Conservation (phyloP, 139 green algal species). For the Trebouxia sp. region DNA sequence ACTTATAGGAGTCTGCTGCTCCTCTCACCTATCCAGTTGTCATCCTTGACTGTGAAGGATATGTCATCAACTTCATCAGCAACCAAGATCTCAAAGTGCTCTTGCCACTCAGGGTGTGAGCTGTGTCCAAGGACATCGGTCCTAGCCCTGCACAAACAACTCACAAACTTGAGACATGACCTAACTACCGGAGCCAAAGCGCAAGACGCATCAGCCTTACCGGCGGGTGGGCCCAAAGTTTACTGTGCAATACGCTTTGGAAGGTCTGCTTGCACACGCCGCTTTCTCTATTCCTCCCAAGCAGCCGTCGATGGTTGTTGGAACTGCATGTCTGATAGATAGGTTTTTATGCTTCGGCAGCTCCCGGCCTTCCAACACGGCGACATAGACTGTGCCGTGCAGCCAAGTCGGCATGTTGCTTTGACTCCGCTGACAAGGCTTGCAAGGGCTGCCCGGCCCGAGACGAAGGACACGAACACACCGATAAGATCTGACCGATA, state of each 20-base stretch:
- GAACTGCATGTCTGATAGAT: neutral
- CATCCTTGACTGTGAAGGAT: constrained; percentile 33
- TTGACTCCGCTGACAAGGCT: too few species aligned
- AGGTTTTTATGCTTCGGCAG: constrained; percentile 27
- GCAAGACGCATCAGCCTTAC: neutral
- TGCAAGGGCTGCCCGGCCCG: too few species aligned
- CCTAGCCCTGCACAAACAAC: neutral
- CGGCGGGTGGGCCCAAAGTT: constrained; percentile 6
- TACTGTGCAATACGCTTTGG: constrained; percentile 16
- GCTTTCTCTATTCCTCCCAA: neutral
- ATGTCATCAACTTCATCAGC: constrained; percentile 24
- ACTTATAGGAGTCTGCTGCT: too few species aligned
- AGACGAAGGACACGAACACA: too few species aligned
- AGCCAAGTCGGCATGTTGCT: constrained; percentile 27
- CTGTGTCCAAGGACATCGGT: constrained; percentile 17
- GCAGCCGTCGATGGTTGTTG: neutral
- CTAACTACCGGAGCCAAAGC: neutral
- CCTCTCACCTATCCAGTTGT: constrained; percentile 34
- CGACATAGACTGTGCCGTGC: constrained; percentile 33
- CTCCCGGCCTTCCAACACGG: neutral
- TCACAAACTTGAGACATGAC: neutral
- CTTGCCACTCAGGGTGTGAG: constrained; percentile 28
- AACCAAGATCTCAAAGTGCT: constrained; percentile 36
- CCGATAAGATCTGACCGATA: too few species aligned
- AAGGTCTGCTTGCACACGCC: neutral